Conservation (phyloP, 257 asterid species). For the Agastache rugosa region DNA sequence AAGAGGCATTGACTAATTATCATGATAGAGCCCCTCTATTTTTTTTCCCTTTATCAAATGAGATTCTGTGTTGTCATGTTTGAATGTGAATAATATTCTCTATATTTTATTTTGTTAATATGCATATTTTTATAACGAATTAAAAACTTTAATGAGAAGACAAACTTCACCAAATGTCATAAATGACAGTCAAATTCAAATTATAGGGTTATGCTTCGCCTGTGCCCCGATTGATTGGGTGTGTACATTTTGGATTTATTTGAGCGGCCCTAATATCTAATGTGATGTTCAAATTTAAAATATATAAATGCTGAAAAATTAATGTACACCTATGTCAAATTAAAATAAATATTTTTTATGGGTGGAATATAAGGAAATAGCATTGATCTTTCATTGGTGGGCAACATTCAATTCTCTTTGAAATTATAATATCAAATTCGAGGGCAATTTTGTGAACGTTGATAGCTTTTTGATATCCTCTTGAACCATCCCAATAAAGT, state of each 20-base stretch:
- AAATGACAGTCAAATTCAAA: slow-evolving; percentile 23
- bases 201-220: background rate
- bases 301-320: background rate
- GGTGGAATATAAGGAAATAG: background rate
- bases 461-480: too few relatives aligned
- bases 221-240: background rate
- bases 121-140: background rate
- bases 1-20: too few relatives aligned
- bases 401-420: background rate
- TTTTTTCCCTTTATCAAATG: too few relatives aligned
- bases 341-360: background rate
- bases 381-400: slow-evolving; percentile 4
- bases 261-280: background rate
- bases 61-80: background rate
- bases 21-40: too few relatives aligned
- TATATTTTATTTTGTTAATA: background rate
- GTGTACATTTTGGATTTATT: background rate
- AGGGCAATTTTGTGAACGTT: background rate
- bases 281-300: background rate
- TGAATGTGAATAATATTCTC: background rate
- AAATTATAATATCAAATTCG: background rate
- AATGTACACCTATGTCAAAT: background rate
- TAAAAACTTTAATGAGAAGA: background rate
- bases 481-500: too few relatives aligned
- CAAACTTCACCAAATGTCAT: slow-evolving; percentile 27